Conservation (phyloP, 306 rosid species). For the Amphicarpaea edgeworthii region DNA sequence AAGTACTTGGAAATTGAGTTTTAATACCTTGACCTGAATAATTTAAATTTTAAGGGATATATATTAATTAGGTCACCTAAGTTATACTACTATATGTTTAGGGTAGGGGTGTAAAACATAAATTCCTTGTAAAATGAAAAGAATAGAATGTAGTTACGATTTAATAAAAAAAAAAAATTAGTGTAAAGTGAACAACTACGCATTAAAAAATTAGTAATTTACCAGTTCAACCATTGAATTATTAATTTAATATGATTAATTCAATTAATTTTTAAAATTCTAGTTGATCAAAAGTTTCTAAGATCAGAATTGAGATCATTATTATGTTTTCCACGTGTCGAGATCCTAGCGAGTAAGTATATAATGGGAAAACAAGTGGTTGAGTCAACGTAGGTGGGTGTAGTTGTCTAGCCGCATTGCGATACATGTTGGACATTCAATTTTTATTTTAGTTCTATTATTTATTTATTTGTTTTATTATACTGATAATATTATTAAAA, state of each 20-base stretch:
- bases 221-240: too few species aligned
- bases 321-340: constrained; percentile 27
- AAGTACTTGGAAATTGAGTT: neutral
- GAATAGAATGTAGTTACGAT: neutral
- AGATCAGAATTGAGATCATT: neutral
- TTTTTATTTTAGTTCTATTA: neutral
- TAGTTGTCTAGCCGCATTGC: neutral
- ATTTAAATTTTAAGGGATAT: neutral
- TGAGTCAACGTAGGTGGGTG: constrained; percentile 15
- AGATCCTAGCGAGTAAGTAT: neutral
- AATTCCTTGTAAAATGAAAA: neutral
- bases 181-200: too few species aligned
- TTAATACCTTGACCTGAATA: neutral
- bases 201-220: too few species aligned
- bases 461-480: neutral
- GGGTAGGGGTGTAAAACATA: neutral
- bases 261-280: too few species aligned
- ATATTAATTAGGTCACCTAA: neutral
- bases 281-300: too few species aligned
- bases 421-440: neutral
- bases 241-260: too few species aligned
- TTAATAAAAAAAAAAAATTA: constrained; percentile 1
- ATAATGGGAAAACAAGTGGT: constrained; percentile 16
- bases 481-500: too few species aligned
- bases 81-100: neutral